Base-by-base conservation (phyloP, 164 flowering plant species). In the Berberis thunbergii region DNA sequence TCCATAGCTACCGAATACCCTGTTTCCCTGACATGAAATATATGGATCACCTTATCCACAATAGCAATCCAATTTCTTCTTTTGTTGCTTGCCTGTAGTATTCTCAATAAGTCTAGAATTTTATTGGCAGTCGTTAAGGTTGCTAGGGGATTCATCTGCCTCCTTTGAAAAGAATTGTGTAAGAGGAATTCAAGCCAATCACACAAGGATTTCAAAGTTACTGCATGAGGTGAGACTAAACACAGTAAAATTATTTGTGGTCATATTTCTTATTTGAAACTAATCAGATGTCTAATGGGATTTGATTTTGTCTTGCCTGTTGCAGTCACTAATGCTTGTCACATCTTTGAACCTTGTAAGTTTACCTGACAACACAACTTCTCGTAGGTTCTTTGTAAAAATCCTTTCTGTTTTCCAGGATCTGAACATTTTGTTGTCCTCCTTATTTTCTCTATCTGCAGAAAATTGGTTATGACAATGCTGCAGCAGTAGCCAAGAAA, bases 301-400 rank as follows among this genome's bases (percentile, higher is more conserved):
- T 61, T 41, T 60, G 63, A 13, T 54, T 69, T 52, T 49, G 59
- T 44, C 6, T 69, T 74, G 52, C 41, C 41, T 68, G 83, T 71
- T 85, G 81, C 96, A 91, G 99, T 95, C 97, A n/a, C 85, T 95
- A 56, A 95, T 95, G 99, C 97, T 95, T 64, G 97, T 95, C 62
- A 91, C 96, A 49, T 81, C 94, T 60, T 80, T 91, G 83, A 95
- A 91, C 69, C 97, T 97, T 53, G 99, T 95, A 85, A 89, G 97
- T 78, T 64, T 6, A 5, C 40, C 54, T 67, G 43, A 26, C 26
- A 26, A 26, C 0, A 26, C 26, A 26, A 26, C 4, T 10, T 1
- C n/a, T 52, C 4, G n/a, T n/a, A 43, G 50, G 43, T 64, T 71
- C 10, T 55, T 12, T 49, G 43, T 43, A 10, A 43, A 50, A 11